Percentiles rank a stretch among this genome's conserved stretches.
Conservation (phyloP, 2,329 filamentous ascomycete genomes). For the Hymenoscyphus fructigenus region DNA sequence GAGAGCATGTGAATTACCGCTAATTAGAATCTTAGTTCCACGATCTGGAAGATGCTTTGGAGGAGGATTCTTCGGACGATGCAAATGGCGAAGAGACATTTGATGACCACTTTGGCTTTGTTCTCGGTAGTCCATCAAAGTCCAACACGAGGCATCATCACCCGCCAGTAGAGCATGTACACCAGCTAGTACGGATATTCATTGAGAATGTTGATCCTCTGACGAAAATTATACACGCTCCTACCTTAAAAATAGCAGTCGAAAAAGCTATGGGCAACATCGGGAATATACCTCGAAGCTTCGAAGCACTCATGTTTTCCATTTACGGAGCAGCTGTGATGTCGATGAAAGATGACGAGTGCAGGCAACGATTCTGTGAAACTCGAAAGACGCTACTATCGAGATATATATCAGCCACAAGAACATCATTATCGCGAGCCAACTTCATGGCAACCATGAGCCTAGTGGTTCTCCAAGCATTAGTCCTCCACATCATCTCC, state of each 20-base stretch:
- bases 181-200: conserved; percentile 56
- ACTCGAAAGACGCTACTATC: too few relatives aligned
- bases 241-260: conserved; percentile 61
- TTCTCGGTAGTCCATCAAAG: conserved; percentile 48
- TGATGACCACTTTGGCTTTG: conserved; percentile 37
- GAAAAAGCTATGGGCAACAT: conserved; percentile 60
- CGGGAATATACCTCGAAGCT: conserved; percentile 42
- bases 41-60: conserved; percentile 36
- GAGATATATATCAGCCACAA: too few relatives aligned
- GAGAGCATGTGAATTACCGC: too few relatives aligned
- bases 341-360: conserved; percentile 57
- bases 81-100: conserved; percentile 22
- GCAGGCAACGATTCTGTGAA: conserved; percentile 28
- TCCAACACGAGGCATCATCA: conserved; percentile 49
- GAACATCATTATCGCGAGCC: too few relatives aligned
- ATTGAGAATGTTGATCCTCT: conserved; percentile 69
- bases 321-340: conserved; percentile 60
- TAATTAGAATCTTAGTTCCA: conserved; percentile 25
- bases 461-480: too few relatives aligned
- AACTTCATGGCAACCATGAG: too few relatives aligned
- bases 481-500: too few relatives aligned
- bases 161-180: conserved; percentile 36
- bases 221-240: conserved; percentile 66
- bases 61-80: conserved; percentile 33
- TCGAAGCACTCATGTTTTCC: conserved; percentile 70